phyloP scores from a whole-genome alignment of 345 rosid genomes.

The Anacardium occidentale region DNA sequence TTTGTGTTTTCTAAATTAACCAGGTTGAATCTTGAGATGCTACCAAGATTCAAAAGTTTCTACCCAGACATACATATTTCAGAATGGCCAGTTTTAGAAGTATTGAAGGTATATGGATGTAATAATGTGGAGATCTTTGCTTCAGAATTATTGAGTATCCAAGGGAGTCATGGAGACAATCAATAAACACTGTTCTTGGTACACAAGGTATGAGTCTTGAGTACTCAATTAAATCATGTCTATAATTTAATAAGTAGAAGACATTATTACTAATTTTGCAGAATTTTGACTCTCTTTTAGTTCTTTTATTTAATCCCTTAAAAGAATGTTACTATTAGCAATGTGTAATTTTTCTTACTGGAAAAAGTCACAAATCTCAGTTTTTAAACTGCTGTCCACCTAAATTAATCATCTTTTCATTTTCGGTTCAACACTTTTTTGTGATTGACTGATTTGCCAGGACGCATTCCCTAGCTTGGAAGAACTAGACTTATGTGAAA shows the following conservation, averaged over 20 bases:
- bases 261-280: neutral
- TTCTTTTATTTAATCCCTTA: no score
- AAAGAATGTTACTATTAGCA: no score
- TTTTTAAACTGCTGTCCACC: no score
- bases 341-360: no score
- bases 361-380: neutral
- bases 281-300: no score
- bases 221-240: neutral
- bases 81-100: neutral
- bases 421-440: neutral
- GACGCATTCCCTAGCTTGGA: neutral
- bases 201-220: neutral
- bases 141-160: neutral
- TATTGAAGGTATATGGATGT: neutral
- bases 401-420: no score
- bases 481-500: neutral
- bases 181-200: neutral
- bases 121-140: neutral
- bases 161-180: no score
- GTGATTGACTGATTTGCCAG: neutral
- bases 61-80: neutral
- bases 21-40: no score
- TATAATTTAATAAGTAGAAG: no score
- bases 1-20: neutral
- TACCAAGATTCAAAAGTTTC: neutral